phyloP scores from a whole-genome alignment of 1,284 basidiomycete species.

The Fistulinella cinereoalba region DNA sequence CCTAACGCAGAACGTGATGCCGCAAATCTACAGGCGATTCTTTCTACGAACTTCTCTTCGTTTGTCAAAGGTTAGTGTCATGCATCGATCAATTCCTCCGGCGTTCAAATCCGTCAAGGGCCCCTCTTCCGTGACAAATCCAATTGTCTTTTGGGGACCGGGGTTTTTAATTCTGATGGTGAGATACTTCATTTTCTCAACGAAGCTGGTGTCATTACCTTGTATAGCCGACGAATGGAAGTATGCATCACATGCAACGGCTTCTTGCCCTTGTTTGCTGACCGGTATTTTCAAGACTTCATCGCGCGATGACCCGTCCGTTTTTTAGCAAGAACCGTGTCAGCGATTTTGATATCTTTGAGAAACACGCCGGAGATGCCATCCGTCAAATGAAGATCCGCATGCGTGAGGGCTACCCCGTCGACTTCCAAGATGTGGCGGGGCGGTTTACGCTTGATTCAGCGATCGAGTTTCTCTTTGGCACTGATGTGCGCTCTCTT shows the following conservation, averaged over 20 bases:
- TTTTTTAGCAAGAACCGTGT: constrained; percentile 55
- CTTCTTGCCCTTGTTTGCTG: background rate
- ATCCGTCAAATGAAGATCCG: constrained; percentile 42
- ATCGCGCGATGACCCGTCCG: constrained; percentile 54
- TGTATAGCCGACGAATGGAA: constrained; percentile 51
- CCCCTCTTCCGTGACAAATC: constrained; percentile 29
- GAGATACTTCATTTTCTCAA: constrained; percentile 3
- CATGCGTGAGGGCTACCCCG: constrained; percentile 40
- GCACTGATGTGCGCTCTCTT: constrained; percentile 39
- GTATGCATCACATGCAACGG: constrained; percentile 28
- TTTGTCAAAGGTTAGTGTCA: constrained; percentile 41
- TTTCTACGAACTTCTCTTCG: constrained; percentile 39
- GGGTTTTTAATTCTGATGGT: constrained; percentile 64
- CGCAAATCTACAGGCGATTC: constrained; percentile 28
- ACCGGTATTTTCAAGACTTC: constrained; percentile 38
- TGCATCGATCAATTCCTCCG: background rate
- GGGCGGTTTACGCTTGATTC: constrained; percentile 48
- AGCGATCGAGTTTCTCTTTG: constrained; percentile 52
- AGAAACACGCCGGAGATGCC: constrained; percentile 43
- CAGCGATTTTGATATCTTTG: constrained; percentile 53
- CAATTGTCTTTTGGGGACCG: constrained; percentile 45
- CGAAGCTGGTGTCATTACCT: background rate
- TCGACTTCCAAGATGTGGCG: constrained; percentile 52
- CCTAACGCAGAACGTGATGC: background rate
- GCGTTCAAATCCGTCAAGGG: constrained; percentile 14